A percentile compares a stretch with the other conserved stretches of the same genome.
These are phyloP conservation scores for Fomitopsis pulvina DNA, from an alignment of 768 basidiomycete species.

Conservation along the genomic window DNA sequence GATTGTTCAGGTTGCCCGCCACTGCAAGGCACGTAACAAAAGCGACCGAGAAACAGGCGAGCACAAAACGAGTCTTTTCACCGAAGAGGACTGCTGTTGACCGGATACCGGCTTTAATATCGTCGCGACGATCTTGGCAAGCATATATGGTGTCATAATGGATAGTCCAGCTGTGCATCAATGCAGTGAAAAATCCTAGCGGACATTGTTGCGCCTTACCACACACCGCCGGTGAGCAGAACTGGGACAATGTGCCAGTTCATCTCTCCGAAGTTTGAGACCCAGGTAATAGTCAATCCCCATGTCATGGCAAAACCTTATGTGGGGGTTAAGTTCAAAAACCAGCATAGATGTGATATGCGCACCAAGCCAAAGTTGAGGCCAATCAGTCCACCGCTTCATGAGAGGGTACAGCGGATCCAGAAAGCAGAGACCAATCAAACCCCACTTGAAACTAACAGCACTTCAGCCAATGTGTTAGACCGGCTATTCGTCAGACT, in stretches of 20 bases:
- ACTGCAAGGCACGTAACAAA: conserved; percentile 48
- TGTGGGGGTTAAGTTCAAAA: neutral
- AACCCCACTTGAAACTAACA: conserved; percentile 6
- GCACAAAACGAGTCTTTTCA: conserved; percentile 47
- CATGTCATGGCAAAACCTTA: conserved; percentile 45
- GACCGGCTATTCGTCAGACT: neutral
- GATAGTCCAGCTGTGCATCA: conserved; percentile 32
- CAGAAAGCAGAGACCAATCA: conserved; percentile 12
- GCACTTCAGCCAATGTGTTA: neutral
- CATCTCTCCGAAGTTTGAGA: conserved; percentile 29
- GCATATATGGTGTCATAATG: conserved; percentile 68
- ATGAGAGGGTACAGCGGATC: conserved; percentile 38
- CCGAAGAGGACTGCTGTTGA: conserved; percentile 75
- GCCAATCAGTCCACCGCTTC: conserved; percentile 53
- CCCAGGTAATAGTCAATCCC: conserved; percentile 42
- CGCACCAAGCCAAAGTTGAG: conserved; percentile 51
- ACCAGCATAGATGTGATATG: neutral
- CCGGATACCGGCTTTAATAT: conserved; percentile 38
- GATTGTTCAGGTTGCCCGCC: conserved; percentile 46
- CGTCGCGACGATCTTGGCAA: conserved; percentile 57
- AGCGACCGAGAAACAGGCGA: conserved; percentile 41
- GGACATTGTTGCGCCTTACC: conserved; percentile 22
- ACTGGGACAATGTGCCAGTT: conserved; percentile 17
- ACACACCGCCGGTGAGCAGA: conserved; percentile 15
- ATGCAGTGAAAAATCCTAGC: conserved; percentile 15